phyloP scores from a whole-genome alignment of 768 basidiomycete genomes.

The Candolleomyces eurysporus region DNA sequence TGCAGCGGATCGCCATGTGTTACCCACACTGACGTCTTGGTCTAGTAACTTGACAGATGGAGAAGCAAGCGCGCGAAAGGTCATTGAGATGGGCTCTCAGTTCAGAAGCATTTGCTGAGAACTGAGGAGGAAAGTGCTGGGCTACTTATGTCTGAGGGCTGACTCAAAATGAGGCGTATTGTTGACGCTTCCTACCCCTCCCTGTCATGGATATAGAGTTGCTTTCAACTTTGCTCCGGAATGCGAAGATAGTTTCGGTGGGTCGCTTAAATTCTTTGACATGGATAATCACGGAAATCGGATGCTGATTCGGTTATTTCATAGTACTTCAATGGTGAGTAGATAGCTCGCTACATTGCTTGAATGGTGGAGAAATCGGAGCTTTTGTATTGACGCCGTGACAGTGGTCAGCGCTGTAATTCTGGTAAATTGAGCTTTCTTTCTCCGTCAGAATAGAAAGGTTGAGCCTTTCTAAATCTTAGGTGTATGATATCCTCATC shows the following conservation, averaged over 20 bases:
- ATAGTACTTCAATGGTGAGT: conserved; percentile 4
- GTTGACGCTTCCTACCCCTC: too few relatives aligned
- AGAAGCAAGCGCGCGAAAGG: too few relatives aligned
- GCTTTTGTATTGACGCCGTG: background rate
- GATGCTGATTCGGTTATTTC: background rate
- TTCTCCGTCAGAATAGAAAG: background rate
- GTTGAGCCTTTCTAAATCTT: background rate
- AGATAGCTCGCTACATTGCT: background rate
- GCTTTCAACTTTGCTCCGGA: background rate
- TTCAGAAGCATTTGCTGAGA: too few relatives aligned
- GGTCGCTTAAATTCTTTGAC: background rate
- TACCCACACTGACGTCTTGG: too few relatives aligned
- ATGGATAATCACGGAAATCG: background rate
- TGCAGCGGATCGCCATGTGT: too few relatives aligned
- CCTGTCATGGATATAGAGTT: background rate
- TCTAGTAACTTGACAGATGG: too few relatives aligned
- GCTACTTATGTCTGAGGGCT: too few relatives aligned
- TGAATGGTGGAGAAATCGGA: background rate
- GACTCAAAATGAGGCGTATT: too few relatives aligned
- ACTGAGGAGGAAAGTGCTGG: too few relatives aligned
- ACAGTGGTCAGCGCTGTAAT: conserved; percentile 6
- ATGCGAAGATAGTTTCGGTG: conserved; percentile 5
- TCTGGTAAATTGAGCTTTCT: background rate
- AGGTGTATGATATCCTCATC: conserved; percentile 19
- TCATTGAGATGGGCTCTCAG: too few relatives aligned